Evolutionary conservation across 2,329 filamentous ascomycete genomes (phyloP).

Genomic region (Clathrospora elynae): DNA sequence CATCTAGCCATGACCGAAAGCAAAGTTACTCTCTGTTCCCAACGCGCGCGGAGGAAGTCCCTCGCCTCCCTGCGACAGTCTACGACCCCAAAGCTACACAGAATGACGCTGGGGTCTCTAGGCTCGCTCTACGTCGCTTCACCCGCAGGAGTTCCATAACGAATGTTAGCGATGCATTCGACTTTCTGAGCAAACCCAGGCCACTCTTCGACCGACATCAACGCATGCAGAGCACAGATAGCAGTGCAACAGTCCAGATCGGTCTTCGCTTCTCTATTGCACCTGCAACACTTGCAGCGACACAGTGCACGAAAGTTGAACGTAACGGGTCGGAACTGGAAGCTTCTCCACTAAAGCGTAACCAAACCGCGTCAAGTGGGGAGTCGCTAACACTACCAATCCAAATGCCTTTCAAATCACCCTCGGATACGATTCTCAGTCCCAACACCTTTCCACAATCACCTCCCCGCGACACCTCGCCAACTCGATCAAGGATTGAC

Average conservation of each 20-base stretch:
- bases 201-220: constrained; percentile 52
- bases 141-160: constrained; percentile 44
- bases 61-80: constrained; percentile 47
- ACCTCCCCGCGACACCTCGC: constrained; percentile 22
- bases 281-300: constrained; percentile 45
- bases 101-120: constrained; percentile 29
- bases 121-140: constrained; percentile 41
- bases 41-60: constrained; percentile 47
- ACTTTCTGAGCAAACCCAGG: constrained; percentile 43
- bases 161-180: constrained; percentile 46
- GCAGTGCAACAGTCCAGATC: constrained; percentile 73
- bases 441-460: constrained; percentile 29
- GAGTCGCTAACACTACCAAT: constrained; percentile 40
- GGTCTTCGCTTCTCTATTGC: constrained; percentile 67
- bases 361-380: constrained; percentile 32
- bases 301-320: constrained; percentile 31
- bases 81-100: constrained; percentile 40
- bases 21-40: constrained; percentile 49
- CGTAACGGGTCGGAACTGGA: no score
- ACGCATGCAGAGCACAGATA: constrained; percentile 66
- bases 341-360: constrained; percentile 29
- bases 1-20: constrained; percentile 32
- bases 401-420: constrained; percentile 31
- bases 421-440: constrained; percentile 22
- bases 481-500: constrained; percentile 17